Percentiles rank a stretch among this genome's conserved stretches.
Conservation (phyloP, 139 green algal genomes). For the Astrephomene gubernaculifera region DNA sequence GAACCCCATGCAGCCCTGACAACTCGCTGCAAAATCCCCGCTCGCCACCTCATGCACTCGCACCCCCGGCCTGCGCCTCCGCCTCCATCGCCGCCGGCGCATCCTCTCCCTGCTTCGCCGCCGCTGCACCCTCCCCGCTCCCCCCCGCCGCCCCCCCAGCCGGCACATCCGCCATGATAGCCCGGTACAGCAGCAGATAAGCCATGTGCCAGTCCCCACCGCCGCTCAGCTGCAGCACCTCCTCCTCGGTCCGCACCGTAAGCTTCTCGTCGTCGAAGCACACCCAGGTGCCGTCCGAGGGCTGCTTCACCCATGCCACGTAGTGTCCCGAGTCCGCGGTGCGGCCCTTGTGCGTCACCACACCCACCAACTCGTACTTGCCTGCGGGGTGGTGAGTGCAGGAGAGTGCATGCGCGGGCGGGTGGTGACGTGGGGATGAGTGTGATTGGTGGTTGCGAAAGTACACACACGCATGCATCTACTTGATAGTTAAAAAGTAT, state of each 20-base stretch:
- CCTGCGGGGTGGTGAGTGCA: slow-evolving; percentile 63
- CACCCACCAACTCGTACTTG: slow-evolving; percentile 89
- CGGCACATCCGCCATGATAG: slow-evolving; percentile 65
- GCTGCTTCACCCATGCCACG: slow-evolving; percentile 94
- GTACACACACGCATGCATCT: no score
- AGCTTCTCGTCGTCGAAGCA: slow-evolving; percentile 97
- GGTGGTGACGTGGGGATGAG: no score
- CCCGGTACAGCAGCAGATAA: slow-evolving; percentile 93
- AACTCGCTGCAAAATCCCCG: no score
- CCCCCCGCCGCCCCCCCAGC: neutral
- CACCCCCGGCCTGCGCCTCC: neutral
- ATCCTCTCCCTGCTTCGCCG: neutral
- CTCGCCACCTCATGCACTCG: no score
- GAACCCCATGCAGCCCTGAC: no score
- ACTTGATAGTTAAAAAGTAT: no score
- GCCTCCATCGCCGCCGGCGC: slow-evolving; percentile 26
- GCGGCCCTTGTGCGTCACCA: slow-evolving; percentile 99
- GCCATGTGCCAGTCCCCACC: slow-evolving; percentile 99
- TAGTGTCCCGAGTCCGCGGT: slow-evolving; percentile 97
- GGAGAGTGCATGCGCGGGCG: neutral
- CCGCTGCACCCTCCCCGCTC: neutral
- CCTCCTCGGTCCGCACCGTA: slow-evolving; percentile 83
- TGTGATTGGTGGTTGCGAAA: no score
- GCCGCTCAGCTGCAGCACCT: slow-evolving; percentile 90
- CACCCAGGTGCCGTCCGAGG: slow-evolving; percentile 88